phyloP scores from a whole-genome alignment of 2,329 filamentous ascomycete genomes.

The Trichoderma arundinaceum region DNA sequence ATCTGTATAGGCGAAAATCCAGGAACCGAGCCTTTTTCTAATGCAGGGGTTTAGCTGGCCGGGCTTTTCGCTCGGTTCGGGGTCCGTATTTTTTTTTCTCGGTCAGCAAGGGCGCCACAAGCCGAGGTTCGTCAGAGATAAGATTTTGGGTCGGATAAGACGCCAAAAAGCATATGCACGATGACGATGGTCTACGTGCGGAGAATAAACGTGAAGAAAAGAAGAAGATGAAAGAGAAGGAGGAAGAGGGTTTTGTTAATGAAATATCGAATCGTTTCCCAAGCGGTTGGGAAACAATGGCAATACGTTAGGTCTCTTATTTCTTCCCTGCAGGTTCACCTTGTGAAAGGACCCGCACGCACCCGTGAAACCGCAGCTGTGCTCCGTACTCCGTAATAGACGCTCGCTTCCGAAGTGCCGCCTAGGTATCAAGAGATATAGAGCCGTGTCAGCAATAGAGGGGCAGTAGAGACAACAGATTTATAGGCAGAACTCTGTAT shows the following conservation, averaged over 20 bases:
- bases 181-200: neutral
- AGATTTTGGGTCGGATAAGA: conserved; percentile 21
- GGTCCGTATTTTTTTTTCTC: conserved; percentile 11
- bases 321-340: too few relatives aligned
- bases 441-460: conserved; percentile 20
- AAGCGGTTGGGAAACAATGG: too few relatives aligned
- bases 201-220: neutral
- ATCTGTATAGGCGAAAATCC: conserved; percentile 24
- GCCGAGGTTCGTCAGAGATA: conserved; percentile 23
- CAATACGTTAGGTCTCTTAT: too few relatives aligned
- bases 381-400: neutral
- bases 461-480: neutral
- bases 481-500: neutral
- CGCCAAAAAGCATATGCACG: neutral
- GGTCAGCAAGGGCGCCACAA: conserved; percentile 11
- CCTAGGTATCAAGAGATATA: neutral
- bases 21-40: conserved; percentile 29
- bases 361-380: conserved; percentile 4
- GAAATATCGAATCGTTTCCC: too few relatives aligned
- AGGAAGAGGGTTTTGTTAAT: neutral
- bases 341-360: neutral
- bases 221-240: neutral
- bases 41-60: conserved; percentile 19
- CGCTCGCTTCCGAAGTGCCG: neutral
- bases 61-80: conserved; percentile 26